Evolutionary conservation across 495 filamentous ascomycete genomes (phyloP), one percentile per base, ranked within the genome.

Genomic region (Cudoniella acicularis): DNA sequence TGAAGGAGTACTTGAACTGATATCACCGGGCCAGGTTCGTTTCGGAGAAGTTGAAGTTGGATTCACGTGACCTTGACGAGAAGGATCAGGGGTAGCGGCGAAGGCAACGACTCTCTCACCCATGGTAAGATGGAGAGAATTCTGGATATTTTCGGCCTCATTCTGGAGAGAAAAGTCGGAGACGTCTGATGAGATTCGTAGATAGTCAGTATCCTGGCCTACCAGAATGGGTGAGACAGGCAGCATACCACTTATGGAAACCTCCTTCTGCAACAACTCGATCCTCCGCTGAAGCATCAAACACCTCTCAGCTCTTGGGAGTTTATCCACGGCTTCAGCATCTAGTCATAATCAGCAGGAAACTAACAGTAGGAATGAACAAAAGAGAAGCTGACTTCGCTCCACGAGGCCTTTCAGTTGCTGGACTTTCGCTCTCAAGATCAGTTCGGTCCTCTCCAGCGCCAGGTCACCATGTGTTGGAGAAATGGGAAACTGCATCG

Each of bases 251-350:
- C 23, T 22, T 40, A 23, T 3, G 40, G 27, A 4, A n/a, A 36
- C 6, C 6, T 18, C 11, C 8, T 20, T 40, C 20, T 53, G 23
- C 20, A 53, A 18, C 27, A 41, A 10, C 3, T 36, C 25, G 8
- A 43, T 18, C 42, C 59, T 59, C 3, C 50, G 50, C 51, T 46
- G 54, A 22, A 59, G 36, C 61, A 63, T 57, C 18, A 46, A 24
- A 36, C 30, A 36, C 13, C 30, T 4, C 13, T 36, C 30, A 36
- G 30, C 30, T 36, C 30, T 4, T 6, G 30, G 30, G 13, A 36
- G 30, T 13, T 36, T 36, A n/a, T n/a, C n/a, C n/a, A n/a, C n/a
- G 30, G 30, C 13, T 36, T 13, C 6, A 36, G 13, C 30, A 36
- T 36, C 30, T 36, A 36, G 4, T 6, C 13, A 36, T 4, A 4